Evolutionary conservation across 805 yeast species (phyloP).

Genomic region (Metschnikowia lachancei): DNA sequence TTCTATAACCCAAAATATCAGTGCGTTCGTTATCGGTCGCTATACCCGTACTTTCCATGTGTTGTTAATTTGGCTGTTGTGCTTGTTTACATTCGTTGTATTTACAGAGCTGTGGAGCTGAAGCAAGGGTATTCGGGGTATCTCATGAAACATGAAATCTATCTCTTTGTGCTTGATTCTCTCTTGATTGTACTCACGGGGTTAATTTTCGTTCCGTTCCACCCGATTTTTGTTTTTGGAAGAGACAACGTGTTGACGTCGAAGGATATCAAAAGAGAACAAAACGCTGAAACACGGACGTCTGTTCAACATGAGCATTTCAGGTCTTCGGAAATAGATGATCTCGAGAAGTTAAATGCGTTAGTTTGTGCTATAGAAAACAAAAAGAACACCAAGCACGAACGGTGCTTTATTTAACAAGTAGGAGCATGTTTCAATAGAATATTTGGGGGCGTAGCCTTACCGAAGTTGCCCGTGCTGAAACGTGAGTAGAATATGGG

Average conservation of each 20-base stretch:
- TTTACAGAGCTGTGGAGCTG: slow-evolving; percentile 42
- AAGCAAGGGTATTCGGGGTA: not conserved
- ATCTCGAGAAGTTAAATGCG: no score
- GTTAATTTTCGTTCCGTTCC: slow-evolving; percentile 35
- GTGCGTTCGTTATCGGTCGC: slow-evolving; percentile 23
- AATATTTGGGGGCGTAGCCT: no score
- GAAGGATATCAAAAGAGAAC: no score
- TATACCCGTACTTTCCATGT: slow-evolving; percentile 33
- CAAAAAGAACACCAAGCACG: no score
- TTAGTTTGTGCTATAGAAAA: no score
- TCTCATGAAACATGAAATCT: not conserved
- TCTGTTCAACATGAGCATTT: no score
- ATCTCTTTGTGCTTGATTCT: not conserved
- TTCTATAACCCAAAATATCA: slow-evolving; percentile 30
- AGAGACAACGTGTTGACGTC: slow-evolving; percentile 14
- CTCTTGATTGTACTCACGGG: slow-evolving; percentile 23
- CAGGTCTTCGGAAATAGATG: no score
- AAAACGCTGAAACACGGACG: no score
- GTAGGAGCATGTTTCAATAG: no score
- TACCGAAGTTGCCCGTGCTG: no score
- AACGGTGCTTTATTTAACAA: no score
- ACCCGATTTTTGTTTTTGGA: slow-evolving; percentile 38
- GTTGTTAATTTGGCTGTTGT: slow-evolving; percentile 35
- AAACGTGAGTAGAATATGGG: no score
- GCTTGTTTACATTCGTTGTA: slow-evolving; percentile 33